Conservation (phyloP, 257 asterid genomes). For the Parsonsia alboflavescens region DNA sequence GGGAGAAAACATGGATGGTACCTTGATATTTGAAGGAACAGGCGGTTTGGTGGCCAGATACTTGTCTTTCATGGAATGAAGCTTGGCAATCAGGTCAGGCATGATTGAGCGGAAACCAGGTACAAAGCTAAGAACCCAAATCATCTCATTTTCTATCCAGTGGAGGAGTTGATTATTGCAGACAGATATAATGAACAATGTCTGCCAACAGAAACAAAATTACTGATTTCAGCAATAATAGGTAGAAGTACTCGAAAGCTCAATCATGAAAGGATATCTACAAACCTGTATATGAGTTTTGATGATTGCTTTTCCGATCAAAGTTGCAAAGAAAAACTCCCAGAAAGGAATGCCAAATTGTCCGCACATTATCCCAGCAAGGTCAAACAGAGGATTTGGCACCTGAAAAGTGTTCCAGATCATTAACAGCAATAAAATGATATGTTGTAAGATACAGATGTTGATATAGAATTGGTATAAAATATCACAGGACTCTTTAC, state of each 20-base stretch:
- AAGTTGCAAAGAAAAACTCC: constrained; percentile 80
- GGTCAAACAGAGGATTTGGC: constrained; percentile 94
- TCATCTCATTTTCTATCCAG: constrained; percentile 84
- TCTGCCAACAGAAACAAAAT: constrained; percentile 41
- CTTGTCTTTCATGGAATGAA: constrained; percentile 77
- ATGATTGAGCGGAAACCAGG: constrained; percentile 65
- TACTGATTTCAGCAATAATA: background rate
- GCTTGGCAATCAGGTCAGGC: constrained; percentile 60
- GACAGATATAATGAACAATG: constrained; percentile 70
- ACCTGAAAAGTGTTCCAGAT: constrained; percentile 40
- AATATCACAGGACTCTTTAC: background rate
- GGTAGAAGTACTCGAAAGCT: background rate
- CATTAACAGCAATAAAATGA: constrained; percentile 1
- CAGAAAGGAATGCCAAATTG: constrained; percentile 90
- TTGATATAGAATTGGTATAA: background rate
- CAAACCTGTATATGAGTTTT: constrained; percentile 92
- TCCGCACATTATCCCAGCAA: constrained; percentile 98
- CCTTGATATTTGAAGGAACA: constrained; percentile 51
- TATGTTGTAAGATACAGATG: background rate
- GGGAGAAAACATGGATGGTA: constrained; percentile 1
- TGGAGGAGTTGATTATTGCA: constrained; percentile 95
- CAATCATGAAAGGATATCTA: background rate
- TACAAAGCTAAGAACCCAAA: constrained; percentile 73
- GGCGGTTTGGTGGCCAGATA: constrained; percentile 58
- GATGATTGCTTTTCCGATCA: constrained; percentile 85